Evolutionary conservation across 345 rosid species (phyloP).

Genomic region (Pistacia vera): DNA sequence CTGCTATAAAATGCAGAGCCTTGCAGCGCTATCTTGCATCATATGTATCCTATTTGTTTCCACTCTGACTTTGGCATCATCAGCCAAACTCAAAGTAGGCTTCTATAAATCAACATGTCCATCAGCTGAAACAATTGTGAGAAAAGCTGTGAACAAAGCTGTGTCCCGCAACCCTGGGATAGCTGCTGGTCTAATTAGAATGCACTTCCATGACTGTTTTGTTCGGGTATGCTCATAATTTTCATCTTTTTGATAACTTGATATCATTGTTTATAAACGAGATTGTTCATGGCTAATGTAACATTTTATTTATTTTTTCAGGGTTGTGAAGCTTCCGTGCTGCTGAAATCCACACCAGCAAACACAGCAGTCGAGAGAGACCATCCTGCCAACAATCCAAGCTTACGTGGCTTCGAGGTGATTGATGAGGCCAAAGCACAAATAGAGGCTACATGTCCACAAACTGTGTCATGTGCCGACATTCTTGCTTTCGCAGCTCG

Average conservation of each 20-base stretch:
- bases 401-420: conserved; percentile 52
- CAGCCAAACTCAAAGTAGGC: conserved; percentile 24
- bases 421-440: conserved; percentile 44
- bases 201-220: conserved; percentile 46
- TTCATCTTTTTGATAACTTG: not conserved
- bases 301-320: conserved; percentile 3
- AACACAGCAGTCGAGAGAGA: conserved; percentile 39
- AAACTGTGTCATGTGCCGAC: conserved; percentile 54
- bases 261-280: not conserved
- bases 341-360: conserved; percentile 31
- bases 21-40: not conserved
- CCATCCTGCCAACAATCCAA: conserved; percentile 38
- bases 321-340: conserved; percentile 61
- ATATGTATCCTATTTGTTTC: conserved; percentile 4
- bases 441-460: conserved; percentile 45
- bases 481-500: conserved; percentile 58
- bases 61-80: conserved; percentile 10
- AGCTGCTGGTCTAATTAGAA: conserved; percentile 38
- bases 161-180: conserved; percentile 24
- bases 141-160: conserved; percentile 25
- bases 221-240: conserved; percentile 27
- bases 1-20: not conserved
- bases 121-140: conserved; percentile 25
- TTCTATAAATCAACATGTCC: conserved; percentile 30
- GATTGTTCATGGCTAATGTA: not conserved